Conservation (phyloP, 179 eudicot species). For the Spinacia oleracea region DNA sequence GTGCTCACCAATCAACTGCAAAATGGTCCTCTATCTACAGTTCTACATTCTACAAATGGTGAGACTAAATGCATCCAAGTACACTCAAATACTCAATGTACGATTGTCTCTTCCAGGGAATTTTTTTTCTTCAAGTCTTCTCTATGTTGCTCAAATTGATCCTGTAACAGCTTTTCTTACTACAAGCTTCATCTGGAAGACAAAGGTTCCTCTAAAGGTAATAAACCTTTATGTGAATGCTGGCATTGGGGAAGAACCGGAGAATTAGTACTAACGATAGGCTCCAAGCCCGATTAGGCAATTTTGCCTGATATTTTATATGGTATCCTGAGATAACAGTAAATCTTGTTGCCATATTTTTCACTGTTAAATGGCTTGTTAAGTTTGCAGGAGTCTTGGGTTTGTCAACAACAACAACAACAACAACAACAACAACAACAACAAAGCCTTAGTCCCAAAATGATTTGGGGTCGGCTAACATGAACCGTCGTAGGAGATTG, state of each 20-base stretch:
- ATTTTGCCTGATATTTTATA: not conserved
- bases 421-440: too few species aligned
- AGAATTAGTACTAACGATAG: not conserved
- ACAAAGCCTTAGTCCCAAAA: too few species aligned
- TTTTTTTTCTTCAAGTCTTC: not conserved
- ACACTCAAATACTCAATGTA: not conserved
- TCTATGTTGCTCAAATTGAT: not conserved
- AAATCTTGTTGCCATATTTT: not conserved
- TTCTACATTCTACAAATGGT: not conserved
- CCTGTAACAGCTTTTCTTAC: not conserved
- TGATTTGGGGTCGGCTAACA: too few species aligned
- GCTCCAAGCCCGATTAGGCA: not conserved
- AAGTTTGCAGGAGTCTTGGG: not conserved
- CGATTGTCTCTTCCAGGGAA: not conserved
- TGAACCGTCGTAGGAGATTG: too few species aligned
- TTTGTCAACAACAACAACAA: too few species aligned
- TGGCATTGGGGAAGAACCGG: not conserved
- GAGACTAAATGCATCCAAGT: not conserved
- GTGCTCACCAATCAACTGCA: not conserved
- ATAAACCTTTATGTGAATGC: not conserved
- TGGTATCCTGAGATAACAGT: not conserved
- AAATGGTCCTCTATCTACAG: not conserved
- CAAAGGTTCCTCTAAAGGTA: not conserved
- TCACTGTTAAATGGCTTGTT: not conserved
- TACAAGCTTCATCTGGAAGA: not conserved